Conservation (phyloP, 2,329 filamentous ascomycete species). For the Grosmannia serpens region DNA sequence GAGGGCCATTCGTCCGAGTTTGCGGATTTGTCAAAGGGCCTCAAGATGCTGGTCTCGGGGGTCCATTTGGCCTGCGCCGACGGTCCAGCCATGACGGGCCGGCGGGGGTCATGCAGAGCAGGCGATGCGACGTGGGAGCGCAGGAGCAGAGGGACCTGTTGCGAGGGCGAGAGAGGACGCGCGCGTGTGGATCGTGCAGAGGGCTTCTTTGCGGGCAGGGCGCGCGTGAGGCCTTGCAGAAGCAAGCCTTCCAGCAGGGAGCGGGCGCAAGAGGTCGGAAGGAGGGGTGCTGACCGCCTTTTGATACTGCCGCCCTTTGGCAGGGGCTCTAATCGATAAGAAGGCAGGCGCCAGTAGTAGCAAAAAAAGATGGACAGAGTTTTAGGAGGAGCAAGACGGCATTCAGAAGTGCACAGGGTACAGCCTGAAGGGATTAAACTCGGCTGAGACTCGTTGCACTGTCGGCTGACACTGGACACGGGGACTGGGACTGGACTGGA, state of each 20-base stretch:
- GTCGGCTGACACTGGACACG: too few species aligned
- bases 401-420: background rate
- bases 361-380: background rate
- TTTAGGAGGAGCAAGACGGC: background rate
- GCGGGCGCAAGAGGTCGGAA: background rate
- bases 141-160: background rate
- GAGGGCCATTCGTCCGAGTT: constrained; percentile 44
- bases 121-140: background rate
- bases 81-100: background rate
- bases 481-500: too few species aligned
- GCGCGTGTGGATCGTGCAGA: background rate
- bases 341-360: background rate
- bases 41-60: constrained; percentile 19
- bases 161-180: background rate
- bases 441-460: background rate
- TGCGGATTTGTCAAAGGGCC: constrained; percentile 16
- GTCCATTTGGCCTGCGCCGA: background rate
- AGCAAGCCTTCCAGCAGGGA: too few species aligned
- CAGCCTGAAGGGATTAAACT: too few species aligned
- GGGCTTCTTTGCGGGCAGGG: background rate
- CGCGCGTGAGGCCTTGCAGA: background rate
- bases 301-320: background rate
- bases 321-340: background rate
- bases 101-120: background rate
- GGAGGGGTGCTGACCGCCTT: background rate